Conservation (phyloP, 805 yeast species). For the Teunomyces cretensis region DNA sequence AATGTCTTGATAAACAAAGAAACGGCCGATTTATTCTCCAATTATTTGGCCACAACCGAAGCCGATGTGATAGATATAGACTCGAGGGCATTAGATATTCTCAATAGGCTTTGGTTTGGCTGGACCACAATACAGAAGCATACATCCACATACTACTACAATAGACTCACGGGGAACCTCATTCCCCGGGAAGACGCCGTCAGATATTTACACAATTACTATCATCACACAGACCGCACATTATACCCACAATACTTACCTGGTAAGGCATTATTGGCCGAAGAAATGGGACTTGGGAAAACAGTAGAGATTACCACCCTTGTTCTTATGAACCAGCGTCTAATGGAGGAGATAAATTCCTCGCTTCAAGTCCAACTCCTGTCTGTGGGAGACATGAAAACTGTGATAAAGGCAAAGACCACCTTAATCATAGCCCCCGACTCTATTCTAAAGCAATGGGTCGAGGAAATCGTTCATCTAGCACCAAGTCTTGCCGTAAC, state of each 20-base stretch:
- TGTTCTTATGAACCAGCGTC: slow-evolving; percentile 59
- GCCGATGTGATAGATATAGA: not conserved
- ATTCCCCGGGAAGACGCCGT: slow-evolving; percentile 6
- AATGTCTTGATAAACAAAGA: slow-evolving; percentile 18
- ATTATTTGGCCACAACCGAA: not conserved
- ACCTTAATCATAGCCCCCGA: slow-evolving; percentile 86
- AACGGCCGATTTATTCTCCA: not conserved
- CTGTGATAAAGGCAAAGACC: slow-evolving; percentile 56
- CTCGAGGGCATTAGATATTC: slow-evolving; percentile 12
- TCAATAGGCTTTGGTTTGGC: slow-evolving; percentile 52
- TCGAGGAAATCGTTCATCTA: slow-evolving; percentile 58
- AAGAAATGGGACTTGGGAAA: slow-evolving; percentile 97
- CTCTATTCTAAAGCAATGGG: slow-evolving; percentile 84
- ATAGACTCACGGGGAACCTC: slow-evolving; percentile 50
- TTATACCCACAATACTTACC: slow-evolving; percentile 33
- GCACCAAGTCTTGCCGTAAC: slow-evolving; percentile 63
- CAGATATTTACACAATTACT: slow-evolving; percentile 23
- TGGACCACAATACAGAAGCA: slow-evolving; percentile 36
- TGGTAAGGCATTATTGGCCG: slow-evolving; percentile 74
- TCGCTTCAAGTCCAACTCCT: slow-evolving; percentile 26
- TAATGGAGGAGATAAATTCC: slow-evolving; percentile 29
- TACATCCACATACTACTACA: slow-evolving; percentile 41
- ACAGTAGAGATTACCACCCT: slow-evolving; percentile 82
- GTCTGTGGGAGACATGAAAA: slow-evolving; percentile 42
- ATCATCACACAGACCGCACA: slow-evolving; percentile 17